Evolutionary conservation across 2,329 filamentous ascomycete species (phyloP), one percentile per base, ranked within the genome.

Genomic region (Sarocladium oryzae): DNA sequence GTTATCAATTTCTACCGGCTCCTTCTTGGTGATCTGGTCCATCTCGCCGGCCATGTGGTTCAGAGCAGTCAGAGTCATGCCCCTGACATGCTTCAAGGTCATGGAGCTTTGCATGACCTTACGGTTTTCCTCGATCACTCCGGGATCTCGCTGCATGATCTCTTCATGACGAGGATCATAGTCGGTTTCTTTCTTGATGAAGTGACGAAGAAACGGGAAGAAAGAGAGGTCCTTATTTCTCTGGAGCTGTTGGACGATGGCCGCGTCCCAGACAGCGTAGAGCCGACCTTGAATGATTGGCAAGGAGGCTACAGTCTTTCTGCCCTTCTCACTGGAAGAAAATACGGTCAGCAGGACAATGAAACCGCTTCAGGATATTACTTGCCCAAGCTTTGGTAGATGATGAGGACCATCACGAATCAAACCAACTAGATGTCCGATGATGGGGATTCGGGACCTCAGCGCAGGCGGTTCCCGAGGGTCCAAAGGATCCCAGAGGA

Each of bases 201-300:
- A 61, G 1, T 64, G 67, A 23, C 74, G 58, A 43, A 73, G 57
- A 37, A 77, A 65, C 1, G 69, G 67, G 23, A 71, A 67, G 56
- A 77, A 77, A 2, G 64, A 66, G 16, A 78, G 59, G 8, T 68
- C 66, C 46, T 68, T 69, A 36, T 66, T 65, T 24, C 71, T 67
- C 53, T 73, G 69, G 3, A 70, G 67, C 2, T 67, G 65, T 37
- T 67, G 63, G 16, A 71, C 63, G 7, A 77, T 60, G 1, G 55
- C 51, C 2, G 75, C 69, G 8, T 66, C 66, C 38, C 64, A 70
- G 23, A 76, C 66, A 28, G 75, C 60, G 54, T 78, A 79, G 13
- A 72, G 63, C 36, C 71, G 71, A 21, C 63, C 59, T 37, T 61
- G 65, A 20, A 75, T 59, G 56, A 76, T 70, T 2, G 69, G 71